Evolutionary conservation across 805 yeast genomes (phyloP).

Genomic region (Starmera caribaea): DNA sequence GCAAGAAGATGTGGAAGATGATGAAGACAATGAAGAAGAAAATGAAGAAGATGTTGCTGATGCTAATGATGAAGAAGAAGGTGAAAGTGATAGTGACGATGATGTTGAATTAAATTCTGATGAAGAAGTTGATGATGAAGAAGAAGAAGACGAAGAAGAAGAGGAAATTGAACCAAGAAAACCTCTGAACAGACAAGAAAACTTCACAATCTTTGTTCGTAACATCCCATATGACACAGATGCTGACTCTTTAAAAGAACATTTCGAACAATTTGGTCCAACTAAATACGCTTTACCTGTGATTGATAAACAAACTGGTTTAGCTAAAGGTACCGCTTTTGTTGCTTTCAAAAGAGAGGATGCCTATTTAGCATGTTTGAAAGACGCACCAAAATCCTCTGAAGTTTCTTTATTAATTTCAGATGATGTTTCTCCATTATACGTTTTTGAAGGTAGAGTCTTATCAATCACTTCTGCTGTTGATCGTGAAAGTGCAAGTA

Average conservation of each 20-base stretch:
- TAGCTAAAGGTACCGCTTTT: constrained; percentile 91
- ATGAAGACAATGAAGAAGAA: constrained; percentile 27
- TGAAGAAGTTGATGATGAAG: constrained; percentile 20
- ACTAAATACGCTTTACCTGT: constrained; percentile 93
- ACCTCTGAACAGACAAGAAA: constrained; percentile 53
- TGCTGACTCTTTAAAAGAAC: constrained; percentile 63
- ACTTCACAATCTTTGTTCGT: constrained; percentile 73
- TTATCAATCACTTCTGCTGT: constrained; percentile 79
- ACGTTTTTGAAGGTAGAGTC: constrained; percentile 89
- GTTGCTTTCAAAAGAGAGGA: constrained; percentile 68
- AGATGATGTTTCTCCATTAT: constrained; percentile 83
- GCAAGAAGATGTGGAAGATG: constrained; percentile 28
- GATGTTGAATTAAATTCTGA: constrained; percentile 18
- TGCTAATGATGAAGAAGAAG: constrained; percentile 20
- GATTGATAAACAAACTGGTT: constrained; percentile 71
- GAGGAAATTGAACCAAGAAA: constrained; percentile 24
- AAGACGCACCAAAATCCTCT: constrained; percentile 68
- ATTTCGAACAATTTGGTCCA: constrained; percentile 74
- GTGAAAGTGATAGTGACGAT: constrained; percentile 19
- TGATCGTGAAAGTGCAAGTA: constrained; percentile 72
- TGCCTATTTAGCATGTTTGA: constrained; percentile 58
- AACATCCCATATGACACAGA: constrained; percentile 95
- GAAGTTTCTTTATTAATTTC: constrained; percentile 64
- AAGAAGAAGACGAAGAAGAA: constrained; percentile 25
- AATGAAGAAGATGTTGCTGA: constrained; percentile 23